phyloP scores from a whole-genome alignment of 305 asterid species.

The Rubia occidens region DNA sequence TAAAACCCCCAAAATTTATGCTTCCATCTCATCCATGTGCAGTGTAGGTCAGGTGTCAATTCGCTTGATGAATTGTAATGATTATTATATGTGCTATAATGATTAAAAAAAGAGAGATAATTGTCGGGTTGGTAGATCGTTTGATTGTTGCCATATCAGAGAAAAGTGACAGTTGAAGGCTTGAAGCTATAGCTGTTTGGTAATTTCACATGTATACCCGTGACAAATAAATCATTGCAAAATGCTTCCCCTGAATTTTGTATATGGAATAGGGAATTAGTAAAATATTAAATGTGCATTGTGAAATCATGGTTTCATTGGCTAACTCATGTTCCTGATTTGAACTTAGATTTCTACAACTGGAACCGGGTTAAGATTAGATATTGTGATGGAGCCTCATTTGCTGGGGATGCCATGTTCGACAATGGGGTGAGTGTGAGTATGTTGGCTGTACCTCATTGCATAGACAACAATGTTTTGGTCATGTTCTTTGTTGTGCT shows the following conservation, averaged over 20 bases:
- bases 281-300: background rate
- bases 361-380: conserved; percentile 95
- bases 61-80: background rate
- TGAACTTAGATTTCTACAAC: conserved; percentile 71
- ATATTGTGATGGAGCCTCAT: conserved; percentile 95
- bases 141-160: background rate
- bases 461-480: background rate
- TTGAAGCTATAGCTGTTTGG: background rate
- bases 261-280: background rate
- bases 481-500: background rate
- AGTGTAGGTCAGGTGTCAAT: background rate
- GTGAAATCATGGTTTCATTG: background rate
- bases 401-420: conserved; percentile 66
- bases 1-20: background rate
- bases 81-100: too few relatives aligned
- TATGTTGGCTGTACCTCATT: background rate
- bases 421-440: conserved; percentile 55
- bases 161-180: background rate
- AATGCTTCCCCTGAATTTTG: background rate
- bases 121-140: too few relatives aligned
- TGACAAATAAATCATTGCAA: background rate
- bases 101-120: too few relatives aligned
- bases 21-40: background rate
- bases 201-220: background rate
- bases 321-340: conserved; percentile 9